phyloP scores from a whole-genome alignment of 176 grass and related monocot species.

The Areca catechu region DNA sequence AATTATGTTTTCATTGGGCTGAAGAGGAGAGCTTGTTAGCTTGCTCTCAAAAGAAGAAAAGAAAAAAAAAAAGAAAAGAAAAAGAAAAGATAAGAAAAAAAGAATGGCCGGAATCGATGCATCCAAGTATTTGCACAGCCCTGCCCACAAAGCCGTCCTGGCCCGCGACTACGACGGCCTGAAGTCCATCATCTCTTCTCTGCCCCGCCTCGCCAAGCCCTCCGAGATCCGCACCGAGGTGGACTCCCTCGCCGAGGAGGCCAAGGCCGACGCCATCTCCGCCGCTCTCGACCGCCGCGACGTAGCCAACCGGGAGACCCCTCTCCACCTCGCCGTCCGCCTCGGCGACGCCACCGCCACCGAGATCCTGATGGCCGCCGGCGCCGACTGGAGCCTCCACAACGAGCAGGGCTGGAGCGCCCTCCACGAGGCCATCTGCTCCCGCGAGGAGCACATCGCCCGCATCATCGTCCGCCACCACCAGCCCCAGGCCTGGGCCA shows the following conservation, averaged over 20 bases:
- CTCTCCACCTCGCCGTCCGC: conserved; percentile 8
- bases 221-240: not conserved
- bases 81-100: not conserved
- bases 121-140: conserved; percentile 3
- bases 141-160: not conserved
- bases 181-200: not conserved
- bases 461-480: conserved; percentile 7
- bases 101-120: not conserved
- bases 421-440: conserved; percentile 6
- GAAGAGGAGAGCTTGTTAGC: not conserved
- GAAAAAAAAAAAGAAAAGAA: not conserved
- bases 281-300: conserved; percentile 11
- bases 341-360: not conserved
- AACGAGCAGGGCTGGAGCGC: conserved; percentile 3
- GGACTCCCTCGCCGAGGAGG: not conserved
- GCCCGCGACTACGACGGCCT: not conserved
- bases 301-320: conserved; percentile 5
- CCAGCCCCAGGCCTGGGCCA: not conserved
- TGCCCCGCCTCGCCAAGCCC: conserved; percentile 1
- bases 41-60: too few species aligned
- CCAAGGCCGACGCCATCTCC: conserved; percentile 1
- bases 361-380: conserved; percentile 2
- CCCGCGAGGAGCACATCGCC: not conserved
- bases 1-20: not conserved
- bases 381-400: conserved; percentile 5